phyloP scores from a whole-genome alignment of 225 moss, liverwort and hornwort species.

The Ulota crispa region DNA sequence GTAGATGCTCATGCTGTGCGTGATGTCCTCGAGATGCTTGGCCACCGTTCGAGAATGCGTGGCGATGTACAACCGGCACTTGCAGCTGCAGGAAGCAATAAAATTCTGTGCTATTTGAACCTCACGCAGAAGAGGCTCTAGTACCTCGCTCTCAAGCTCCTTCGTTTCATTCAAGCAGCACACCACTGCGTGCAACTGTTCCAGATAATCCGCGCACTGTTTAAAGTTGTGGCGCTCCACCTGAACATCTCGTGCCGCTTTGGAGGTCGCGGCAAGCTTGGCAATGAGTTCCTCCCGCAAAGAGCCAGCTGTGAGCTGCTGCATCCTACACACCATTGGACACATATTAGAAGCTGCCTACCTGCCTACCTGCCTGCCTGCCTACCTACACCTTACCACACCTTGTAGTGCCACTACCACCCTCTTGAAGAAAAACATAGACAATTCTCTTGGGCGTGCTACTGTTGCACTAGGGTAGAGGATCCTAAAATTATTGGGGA shows the following conservation, averaged over 20 bases:
- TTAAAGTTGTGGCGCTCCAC: slow-evolving; percentile 74
- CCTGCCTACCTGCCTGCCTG: too few relatives aligned
- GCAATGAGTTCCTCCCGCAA: slow-evolving; percentile 58
- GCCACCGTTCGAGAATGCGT: slow-evolving; percentile 70
- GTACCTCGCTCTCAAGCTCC: slow-evolving; percentile 45
- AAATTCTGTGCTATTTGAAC: slow-evolving; percentile 77
- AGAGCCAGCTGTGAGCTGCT: slow-evolving; percentile 32
- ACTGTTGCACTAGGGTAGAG: neutral
- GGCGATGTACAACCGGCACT: slow-evolving; percentile 78
- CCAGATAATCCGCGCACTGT: slow-evolving; percentile 62
- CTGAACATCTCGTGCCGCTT: slow-evolving; percentile 56
- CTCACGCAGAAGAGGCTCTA: slow-evolving; percentile 61
- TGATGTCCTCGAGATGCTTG: slow-evolving; percentile 69
- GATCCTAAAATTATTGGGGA: neutral
- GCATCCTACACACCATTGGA: slow-evolving; percentile 45
- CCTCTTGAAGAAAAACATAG: neutral
- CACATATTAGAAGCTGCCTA: slow-evolving; percentile 2
- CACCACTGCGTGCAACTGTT: slow-evolving; percentile 52
- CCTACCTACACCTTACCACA: neutral
- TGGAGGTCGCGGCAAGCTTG: slow-evolving; percentile 57
- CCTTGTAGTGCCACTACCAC: neutral
- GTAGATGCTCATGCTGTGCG: slow-evolving; percentile 54
- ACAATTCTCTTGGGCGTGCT: neutral
- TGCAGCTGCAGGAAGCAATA: slow-evolving; percentile 70
- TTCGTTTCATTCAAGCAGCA: slow-evolving; percentile 40